Base-by-base conservation (phyloP, 495 filamentous ascomycete genomes). In the Xanthoparmelia taractica region DNA sequence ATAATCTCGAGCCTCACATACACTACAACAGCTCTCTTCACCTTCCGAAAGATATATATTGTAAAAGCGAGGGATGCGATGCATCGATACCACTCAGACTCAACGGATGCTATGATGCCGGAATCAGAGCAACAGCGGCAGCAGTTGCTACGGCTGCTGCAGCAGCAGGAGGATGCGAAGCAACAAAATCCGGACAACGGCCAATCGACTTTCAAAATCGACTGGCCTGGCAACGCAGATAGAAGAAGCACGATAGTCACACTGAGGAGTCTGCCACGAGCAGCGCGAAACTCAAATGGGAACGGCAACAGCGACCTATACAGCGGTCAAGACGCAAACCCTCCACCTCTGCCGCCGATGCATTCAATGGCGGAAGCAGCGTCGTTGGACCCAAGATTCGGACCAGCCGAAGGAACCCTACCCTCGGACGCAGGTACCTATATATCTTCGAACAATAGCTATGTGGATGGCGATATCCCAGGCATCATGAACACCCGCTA, bases 71-170 rank as follows among this genome's bases (percentile, higher is more conserved):
- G 69, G 15, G 69, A 71, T 57, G 65, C 57, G 17, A 65, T 69
- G 62, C 67, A 65, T 47, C 61, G 66, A 43, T 58, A 65, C 31
- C 57, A 58, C 27, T 61, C 64, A 20, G 62, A 62, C 23, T 57
- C 60, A 31, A 34, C 61, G 18, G 58, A 64, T 18, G 50, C 52
- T 48, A 66, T 69, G 17, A 59, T 71, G 58, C 65, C 65, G 4
- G 69, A 71, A 63, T 65, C 65, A 48, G 69, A 71, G 48, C 55
- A 58, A 40, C 69, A 71, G 56, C 64, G 67, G 18, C 67, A 68
- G 38, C 69, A 71, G 25, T 50, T 68, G 8, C 48, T 67, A 20
- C 64, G 67, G 8, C 60, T 71, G 11, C 65, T 71, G 5, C 62
- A 59, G 20, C 67, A 66, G 29, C 67, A 65, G 34, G 63, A 61